A percentile compares a stretch with the other conserved stretches of the same genome.
Evolutionary conservation across 2,329 filamentous ascomycete species (phyloP).

Genomic region (Pseudogymnoascus sp.): DNA sequence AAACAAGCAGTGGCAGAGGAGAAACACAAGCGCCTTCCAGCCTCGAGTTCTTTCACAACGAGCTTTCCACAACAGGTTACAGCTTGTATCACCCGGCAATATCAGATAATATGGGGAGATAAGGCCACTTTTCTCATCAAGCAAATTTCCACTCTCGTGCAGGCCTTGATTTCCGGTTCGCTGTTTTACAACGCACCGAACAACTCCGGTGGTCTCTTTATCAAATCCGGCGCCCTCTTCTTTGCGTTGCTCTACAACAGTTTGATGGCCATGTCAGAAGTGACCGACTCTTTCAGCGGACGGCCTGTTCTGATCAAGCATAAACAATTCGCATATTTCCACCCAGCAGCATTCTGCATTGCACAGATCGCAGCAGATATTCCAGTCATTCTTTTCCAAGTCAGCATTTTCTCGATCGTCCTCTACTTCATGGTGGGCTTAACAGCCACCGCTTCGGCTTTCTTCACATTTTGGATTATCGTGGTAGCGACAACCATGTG

Average conservation of each 20-base stretch:
- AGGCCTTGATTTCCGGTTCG: conserved; percentile 58
- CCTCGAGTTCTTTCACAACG: conserved; percentile 31
- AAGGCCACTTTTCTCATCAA: conserved; percentile 58
- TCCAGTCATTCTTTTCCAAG: conserved; percentile 51
- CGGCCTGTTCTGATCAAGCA: conserved; percentile 55
- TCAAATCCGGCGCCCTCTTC: conserved; percentile 59
- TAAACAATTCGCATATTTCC: conserved; percentile 50
- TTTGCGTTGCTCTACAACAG: conserved; percentile 57
- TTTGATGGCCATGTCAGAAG: conserved; percentile 59
- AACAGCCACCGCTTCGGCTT: conserved; percentile 42
- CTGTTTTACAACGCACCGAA: conserved; percentile 59
- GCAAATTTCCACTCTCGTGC: conserved; percentile 48
- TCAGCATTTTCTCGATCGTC: conserved; percentile 49
- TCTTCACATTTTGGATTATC: conserved; percentile 57
- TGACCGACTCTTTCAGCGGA: conserved; percentile 56
- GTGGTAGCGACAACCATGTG: conserved; percentile 46
- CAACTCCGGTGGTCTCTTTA: conserved; percentile 54
- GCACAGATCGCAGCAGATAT: conserved; percentile 50
- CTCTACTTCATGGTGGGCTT: conserved; percentile 60
- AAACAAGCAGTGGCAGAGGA: conserved; percentile 38
- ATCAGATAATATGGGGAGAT: conserved; percentile 60
- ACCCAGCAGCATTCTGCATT: conserved; percentile 53
- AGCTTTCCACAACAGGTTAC: conserved; percentile 50
- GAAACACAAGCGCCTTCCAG: conserved; percentile 30
- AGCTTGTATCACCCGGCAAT: conserved; percentile 52